Evolutionary conservation across 1,284 basidiomycete genomes (phyloP).

Genomic region (Butyriboletus appendiculatus): DNA sequence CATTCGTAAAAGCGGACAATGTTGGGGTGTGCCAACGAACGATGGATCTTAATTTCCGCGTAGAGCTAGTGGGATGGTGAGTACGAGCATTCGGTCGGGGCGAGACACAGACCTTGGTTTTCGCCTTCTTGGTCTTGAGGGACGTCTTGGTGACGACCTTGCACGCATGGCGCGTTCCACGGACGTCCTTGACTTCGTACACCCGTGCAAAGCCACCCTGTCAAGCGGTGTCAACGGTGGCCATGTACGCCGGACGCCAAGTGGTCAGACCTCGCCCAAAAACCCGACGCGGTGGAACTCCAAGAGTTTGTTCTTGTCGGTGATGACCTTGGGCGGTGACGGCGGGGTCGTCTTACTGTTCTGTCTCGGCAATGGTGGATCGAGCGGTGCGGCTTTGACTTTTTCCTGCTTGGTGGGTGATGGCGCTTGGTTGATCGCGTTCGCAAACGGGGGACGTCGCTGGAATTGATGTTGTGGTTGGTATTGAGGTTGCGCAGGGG

Average conservation of each 20-base stretch:
- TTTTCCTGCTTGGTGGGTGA: constrained; percentile 32
- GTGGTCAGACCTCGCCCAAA: constrained; percentile 73
- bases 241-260: background rate
- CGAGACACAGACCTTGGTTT: constrained; percentile 71
- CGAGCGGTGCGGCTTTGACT: constrained; percentile 32
- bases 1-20: constrained; percentile 93
- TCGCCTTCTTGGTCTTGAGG: constrained; percentile 88
- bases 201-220: constrained; percentile 92
- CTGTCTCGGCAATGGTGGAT: constrained; percentile 72
- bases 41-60: constrained; percentile 98
- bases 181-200: constrained; percentile 80
- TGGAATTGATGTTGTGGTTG: background rate
- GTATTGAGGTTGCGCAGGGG: constrained; percentile 12
- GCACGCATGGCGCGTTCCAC: constrained; percentile 71
- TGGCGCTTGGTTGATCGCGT: constrained; percentile 28
- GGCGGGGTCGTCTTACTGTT: constrained; percentile 82
- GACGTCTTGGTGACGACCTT: constrained; percentile 87
- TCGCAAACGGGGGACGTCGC: constrained; percentile 34
- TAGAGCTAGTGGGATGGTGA: constrained; percentile 65
- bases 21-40: constrained; percentile 89
- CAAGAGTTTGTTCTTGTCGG: constrained; percentile 58
- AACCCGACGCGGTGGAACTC: constrained; percentile 76
- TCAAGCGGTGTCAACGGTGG: constrained; percentile 4
- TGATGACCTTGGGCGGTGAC: constrained; percentile 78
- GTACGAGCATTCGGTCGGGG: background rate